phyloP scores from a whole-genome alignment of 73 alveolate genomes.

The Symbiodinium pilosum region DNA sequence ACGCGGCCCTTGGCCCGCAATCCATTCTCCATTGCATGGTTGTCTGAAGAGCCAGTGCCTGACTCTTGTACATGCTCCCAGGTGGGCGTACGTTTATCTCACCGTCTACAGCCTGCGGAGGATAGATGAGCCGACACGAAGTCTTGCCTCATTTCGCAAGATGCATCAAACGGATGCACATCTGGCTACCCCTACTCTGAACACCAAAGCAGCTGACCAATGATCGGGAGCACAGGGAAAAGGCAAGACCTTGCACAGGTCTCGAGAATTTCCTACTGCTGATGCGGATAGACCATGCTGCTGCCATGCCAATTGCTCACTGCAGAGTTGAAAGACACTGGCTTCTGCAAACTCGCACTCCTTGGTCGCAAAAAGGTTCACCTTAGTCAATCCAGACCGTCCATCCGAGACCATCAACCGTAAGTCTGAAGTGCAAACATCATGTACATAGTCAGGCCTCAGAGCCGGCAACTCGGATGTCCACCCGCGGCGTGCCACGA shows the following conservation, averaged over 20 bases:
- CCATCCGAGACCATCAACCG: not conserved
- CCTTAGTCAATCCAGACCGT: not conserved
- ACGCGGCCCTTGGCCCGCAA: constrained; percentile 44
- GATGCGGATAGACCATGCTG: no score
- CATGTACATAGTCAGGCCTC: not conserved
- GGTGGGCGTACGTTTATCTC: not conserved
- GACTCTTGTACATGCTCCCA: not conserved
- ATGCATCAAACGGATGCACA: no score
- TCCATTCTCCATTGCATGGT: constrained; percentile 90
- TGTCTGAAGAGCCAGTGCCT: constrained; percentile 93
- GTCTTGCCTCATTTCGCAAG: constrained; percentile 46
- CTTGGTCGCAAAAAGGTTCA: constrained; percentile 59
- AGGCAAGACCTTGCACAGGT: constrained; percentile 20
- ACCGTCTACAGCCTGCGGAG: constrained; percentile 35
- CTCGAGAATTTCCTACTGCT: no score
- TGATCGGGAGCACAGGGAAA: constrained; percentile 90
- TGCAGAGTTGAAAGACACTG: not conserved
- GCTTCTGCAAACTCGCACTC: constrained; percentile 89
- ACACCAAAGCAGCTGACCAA: not conserved
- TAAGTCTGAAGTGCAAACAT: not conserved
- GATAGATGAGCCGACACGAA: constrained; percentile 67
- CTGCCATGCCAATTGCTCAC: not conserved
- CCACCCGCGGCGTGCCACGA: constrained; percentile 75
- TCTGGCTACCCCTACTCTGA: no score
- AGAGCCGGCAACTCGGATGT: constrained; percentile 84